Conservation (phyloP, 192 early-diverging fungal species). For the Neocallimastix lanati region DNA sequence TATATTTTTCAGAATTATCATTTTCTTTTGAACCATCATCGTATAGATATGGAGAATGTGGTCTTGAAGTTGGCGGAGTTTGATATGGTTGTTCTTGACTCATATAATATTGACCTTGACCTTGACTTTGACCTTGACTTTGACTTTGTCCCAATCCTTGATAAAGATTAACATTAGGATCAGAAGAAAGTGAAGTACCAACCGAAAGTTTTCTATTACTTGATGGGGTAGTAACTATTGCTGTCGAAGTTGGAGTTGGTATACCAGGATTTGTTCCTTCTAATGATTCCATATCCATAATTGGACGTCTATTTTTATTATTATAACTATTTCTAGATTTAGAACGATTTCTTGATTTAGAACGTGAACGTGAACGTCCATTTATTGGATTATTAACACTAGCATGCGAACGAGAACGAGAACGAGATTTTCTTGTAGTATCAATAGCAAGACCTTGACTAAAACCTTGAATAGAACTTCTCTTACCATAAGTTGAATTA, state of each 20-base stretch:
- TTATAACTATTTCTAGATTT: not conserved
- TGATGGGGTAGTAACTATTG: too few relatives aligned
- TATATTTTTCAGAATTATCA: not conserved
- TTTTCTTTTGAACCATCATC: not conserved
- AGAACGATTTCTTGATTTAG: not conserved
- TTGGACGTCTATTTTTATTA: not conserved
- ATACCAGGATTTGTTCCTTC: not conserved
- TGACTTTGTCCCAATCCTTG: not conserved
- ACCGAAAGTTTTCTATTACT: not conserved
- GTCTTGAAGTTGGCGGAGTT: not conserved
- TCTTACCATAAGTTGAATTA: not conserved
- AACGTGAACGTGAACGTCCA: not conserved
- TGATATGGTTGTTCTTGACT: not conserved
- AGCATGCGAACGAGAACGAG: not conserved
- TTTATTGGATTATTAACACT: not conserved
- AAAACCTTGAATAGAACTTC: not conserved
- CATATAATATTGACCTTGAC: too few relatives aligned
- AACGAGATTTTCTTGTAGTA: not conserved
- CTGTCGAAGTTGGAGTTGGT: not conserved
- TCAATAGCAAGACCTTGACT: not conserved
- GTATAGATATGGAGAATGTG: not conserved
- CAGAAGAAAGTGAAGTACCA: not conserved
- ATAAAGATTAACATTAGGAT: not conserved
- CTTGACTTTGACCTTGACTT: not conserved
- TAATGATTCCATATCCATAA: not conserved